Conservation (phyloP, 345 rosid species). For the Excoecaria cochinchinensis region DNA sequence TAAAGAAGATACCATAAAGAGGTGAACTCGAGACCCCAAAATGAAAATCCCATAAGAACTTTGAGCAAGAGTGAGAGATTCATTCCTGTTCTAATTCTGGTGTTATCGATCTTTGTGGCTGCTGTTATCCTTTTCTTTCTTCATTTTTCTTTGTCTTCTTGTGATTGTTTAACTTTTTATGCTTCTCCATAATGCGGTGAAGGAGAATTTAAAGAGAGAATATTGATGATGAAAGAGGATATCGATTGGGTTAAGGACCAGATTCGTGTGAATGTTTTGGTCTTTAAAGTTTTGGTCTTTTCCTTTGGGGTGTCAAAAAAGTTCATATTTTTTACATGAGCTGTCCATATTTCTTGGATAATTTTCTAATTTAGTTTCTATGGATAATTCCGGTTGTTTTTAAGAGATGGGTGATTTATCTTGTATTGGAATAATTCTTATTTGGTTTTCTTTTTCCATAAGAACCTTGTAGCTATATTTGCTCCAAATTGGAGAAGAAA, state of each 20-base stretch:
- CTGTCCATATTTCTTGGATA: too few species aligned
- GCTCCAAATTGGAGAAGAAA: too few species aligned
- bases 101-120: slow-evolving; percentile 58
- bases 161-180: slow-evolving; percentile 40
- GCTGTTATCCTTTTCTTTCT: slow-evolving; percentile 71
- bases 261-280: slow-evolving; percentile 83
- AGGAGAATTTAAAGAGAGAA: slow-evolving; percentile 27
- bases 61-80: slow-evolving; percentile 2
- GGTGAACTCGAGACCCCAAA: too few species aligned
- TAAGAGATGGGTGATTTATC: too few species aligned
- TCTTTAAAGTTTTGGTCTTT: not conserved
- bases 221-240: slow-evolving; percentile 56
- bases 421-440: too few species aligned
- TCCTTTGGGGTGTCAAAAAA: not conserved
- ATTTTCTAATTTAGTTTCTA: too few species aligned
- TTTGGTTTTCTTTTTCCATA: too few species aligned
- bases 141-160: slow-evolving; percentile 66
- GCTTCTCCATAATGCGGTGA: slow-evolving; percentile 18
- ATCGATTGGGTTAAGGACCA: slow-evolving; percentile 81
- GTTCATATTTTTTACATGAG: not conserved
- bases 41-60: not conserved
- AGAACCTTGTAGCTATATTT: too few species aligned
- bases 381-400: too few species aligned
- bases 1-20: not conserved
- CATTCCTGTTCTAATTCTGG: slow-evolving; percentile 61